A percentile compares a stretch with the other conserved stretches of the same genome.
Evolutionary conservation across 176 grass and related monocot genomes (phyloP).

Genomic region (Saccharum spontaneum): DNA sequence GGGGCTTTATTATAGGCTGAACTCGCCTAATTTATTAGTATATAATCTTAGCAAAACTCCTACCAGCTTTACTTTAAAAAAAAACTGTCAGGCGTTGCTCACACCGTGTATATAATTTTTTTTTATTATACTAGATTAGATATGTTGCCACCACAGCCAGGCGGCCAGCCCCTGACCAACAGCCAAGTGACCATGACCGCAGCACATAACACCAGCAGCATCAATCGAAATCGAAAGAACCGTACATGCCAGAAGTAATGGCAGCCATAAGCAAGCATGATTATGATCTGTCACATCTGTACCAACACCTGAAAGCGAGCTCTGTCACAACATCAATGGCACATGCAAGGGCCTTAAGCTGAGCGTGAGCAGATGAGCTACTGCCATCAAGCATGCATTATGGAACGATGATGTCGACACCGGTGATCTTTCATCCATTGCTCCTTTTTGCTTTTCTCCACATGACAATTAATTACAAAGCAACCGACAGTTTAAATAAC

Average conservation of each 20-base stretch:
- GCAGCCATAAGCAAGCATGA: conserved; percentile 12
- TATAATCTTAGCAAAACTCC: no score
- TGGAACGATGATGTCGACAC: conserved; percentile 26
- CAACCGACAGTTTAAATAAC: conserved; percentile 10
- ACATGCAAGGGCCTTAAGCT: conserved; percentile 33
- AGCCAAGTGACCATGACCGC: neutral
- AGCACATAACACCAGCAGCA: neutral
- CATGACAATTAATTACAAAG: conserved; percentile 33
- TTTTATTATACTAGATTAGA: no score
- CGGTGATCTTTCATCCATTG: neutral
- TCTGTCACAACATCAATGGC: conserved; percentile 33
- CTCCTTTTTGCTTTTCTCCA: conserved; percentile 10
- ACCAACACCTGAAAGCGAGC: conserved; percentile 34
- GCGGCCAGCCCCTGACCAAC: neutral
- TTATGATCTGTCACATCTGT: conserved; percentile 40
- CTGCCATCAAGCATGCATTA: conserved; percentile 35
- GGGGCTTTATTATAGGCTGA: no score
- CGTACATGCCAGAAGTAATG: neutral
- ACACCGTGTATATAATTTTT: no score
- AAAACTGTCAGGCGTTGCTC: no score
- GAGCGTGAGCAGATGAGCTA: conserved; percentile 4
- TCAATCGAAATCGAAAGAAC: neutral
- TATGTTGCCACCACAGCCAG: neutral
- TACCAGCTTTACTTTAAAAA: no score
- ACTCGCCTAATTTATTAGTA: no score